Evolutionary conservation across 1,284 basidiomycete species (phyloP), one percentile per base, ranked within the genome.

Genomic region (Mycena citricolor): DNA sequence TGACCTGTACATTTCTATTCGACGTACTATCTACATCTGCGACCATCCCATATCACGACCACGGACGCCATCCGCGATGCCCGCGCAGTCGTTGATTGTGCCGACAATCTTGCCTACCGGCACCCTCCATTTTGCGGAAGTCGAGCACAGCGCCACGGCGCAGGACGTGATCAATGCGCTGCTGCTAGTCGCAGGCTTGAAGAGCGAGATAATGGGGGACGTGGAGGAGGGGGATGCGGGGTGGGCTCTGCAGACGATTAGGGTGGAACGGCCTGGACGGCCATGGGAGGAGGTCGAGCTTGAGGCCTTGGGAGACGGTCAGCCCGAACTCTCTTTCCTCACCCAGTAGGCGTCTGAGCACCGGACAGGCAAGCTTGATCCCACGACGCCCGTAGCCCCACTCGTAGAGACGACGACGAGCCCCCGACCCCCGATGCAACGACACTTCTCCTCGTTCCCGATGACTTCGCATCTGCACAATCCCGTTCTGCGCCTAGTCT

Each of bases 231-330:
- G n/a, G n/a, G 73, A 78, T 25, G 62, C 61, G 42, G 77, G 74
- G 8, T 90, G 86, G 86, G 81, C 76, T 17, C 62, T 90, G 44
- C 86, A 86, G 62, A 68, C 59, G 42, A 74, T 86, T 32, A 69
- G 81, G 39, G 69, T 61, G 32, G 79, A 87, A 57, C 68, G 64
- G 16, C 65, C 62, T 42, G 86, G 85, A 33, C 68, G 81, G 29
- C 58, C 67, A 44, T 89, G 86, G 86, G 80, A 86, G 55, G 81
- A 86, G 54, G 68, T 74, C 3, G 84, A 86, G 47, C 67, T 90
- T 5, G 71, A 78, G 46, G 63, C 65, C 28, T 67, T 89, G 11
- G 80, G 75, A 39, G 75, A 85, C 58, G 83, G 86, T 86, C 35
- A 53, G 77, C 17, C 10, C 39, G n/a, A n/a, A n/a, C n/a, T n/a